phyloP scores from a whole-genome alignment of 768 basidiomycete species.

The Russula earlei region DNA sequence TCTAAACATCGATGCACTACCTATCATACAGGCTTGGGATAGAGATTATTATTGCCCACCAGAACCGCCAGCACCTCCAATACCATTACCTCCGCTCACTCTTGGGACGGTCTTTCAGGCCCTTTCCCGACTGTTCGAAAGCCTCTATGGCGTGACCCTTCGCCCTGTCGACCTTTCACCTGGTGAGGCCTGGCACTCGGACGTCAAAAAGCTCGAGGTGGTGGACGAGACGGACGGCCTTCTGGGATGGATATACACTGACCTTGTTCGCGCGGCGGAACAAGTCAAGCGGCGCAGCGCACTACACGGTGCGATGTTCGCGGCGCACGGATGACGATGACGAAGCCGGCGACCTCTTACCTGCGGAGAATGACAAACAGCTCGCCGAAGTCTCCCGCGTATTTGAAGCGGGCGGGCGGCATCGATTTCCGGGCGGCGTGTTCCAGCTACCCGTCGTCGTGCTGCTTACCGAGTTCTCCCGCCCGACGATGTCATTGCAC shows the following conservation, averaged over 20 bases:
- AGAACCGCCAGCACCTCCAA: slow-evolving; percentile 64
- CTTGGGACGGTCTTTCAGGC: slow-evolving; percentile 89
- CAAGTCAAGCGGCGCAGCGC: slow-evolving; percentile 87
- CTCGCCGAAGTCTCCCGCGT: slow-evolving; percentile 37
- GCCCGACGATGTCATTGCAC: slow-evolving; percentile 40
- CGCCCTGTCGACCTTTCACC: slow-evolving; percentile 56
- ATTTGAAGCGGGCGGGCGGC: slow-evolving; percentile 56
- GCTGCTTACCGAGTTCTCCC: slow-evolving; percentile 77
- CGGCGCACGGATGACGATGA: slow-evolving; percentile 90
- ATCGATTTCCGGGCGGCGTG: slow-evolving; percentile 52
- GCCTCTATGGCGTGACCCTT: slow-evolving; percentile 79
- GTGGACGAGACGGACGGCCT: slow-evolving; percentile 80
- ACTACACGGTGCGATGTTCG: slow-evolving; percentile 96
- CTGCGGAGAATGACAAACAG: slow-evolving; percentile 31
- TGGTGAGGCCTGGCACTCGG: slow-evolving; percentile 84
- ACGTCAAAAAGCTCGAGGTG: slow-evolving; percentile 88
- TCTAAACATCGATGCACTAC: slow-evolving; percentile 46
- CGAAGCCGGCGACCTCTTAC: slow-evolving; percentile 47
- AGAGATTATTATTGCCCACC: slow-evolving; percentile 87
- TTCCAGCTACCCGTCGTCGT: slow-evolving; percentile 91
- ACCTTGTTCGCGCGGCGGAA: slow-evolving; percentile 78
- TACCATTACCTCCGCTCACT: slow-evolving; percentile 66
- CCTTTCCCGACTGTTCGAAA: slow-evolving; percentile 78
- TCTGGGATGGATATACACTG: slow-evolving; percentile 92
- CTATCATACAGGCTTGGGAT: slow-evolving; percentile 90